These are phyloP conservation scores for Dovyalis caffra DNA, from an alignment of 345 rosid genomes.

Conservation along the genomic window DNA sequence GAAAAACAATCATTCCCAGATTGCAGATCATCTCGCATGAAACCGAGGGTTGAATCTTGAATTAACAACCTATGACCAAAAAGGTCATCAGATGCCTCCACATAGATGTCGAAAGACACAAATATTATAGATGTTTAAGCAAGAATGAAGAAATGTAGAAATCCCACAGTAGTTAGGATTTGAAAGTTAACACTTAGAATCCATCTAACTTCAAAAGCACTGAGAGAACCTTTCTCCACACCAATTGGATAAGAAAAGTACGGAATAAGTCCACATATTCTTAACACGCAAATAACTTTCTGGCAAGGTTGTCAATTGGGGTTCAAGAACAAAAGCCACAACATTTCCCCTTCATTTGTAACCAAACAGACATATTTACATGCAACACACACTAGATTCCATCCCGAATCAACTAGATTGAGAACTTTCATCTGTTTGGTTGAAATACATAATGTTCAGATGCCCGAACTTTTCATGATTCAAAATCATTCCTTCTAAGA, in stretches of 20 bases:
- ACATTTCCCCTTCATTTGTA: neutral
- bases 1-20: neutral
- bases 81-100: neutral
- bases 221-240: neutral
- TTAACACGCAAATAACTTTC: neutral
- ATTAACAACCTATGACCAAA: too few species aligned
- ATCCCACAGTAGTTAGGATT: neutral
- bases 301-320: neutral
- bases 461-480: too few species aligned
- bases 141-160: neutral
- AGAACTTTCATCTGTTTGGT: neutral
- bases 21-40: neutral
- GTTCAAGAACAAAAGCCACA: neutral
- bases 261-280: neutral
- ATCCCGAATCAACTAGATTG: neutral
- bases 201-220: neutral
- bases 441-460: too few species aligned
- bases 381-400: neutral
- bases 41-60: neutral
- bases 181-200: neutral
- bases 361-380: neutral
- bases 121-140: neutral
- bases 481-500: too few species aligned
- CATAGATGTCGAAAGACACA: neutral
- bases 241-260: neutral